Base-by-base conservation (phyloP, 75 land plant genomes). In the Gnetum montanum region DNA sequence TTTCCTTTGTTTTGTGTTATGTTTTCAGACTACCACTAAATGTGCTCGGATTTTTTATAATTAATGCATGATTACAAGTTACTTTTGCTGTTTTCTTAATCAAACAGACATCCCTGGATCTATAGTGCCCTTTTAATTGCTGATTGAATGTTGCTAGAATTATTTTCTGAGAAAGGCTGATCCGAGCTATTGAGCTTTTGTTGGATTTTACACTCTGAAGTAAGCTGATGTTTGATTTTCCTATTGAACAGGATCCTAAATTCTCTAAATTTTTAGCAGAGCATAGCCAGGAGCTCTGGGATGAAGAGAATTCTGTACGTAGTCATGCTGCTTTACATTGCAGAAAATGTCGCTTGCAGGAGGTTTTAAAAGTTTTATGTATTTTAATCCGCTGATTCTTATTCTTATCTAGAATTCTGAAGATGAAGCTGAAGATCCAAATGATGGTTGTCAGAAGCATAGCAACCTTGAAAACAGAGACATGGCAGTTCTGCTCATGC, bases 191-290 rank as follows among this genome's bases (percentile, higher is more conserved):
- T 7, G 27, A 11, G 5, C 16, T 8, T n/a, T 26, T 24, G 0
- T 66, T 20, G 12, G 15, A 10, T 10, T 10, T 40, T 10, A 40
- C 15, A 10, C 41, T 40, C 15, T 15, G 41, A 15, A 15, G 41
- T 15, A 10, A 40, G 22, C n/a, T 54, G 13, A 51, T 11, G 28
- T 58, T 59, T 51, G 31, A 12, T 30, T 31, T 22, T 3, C 16
- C 27, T 6, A 30, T 22, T 6, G 55, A 35, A 37, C 86, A 92
- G 97, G 95, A 92, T 65, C 94, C 94, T 35, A 61, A 70, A 47
- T 92, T 88, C 63, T 64, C 71, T 25, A 60, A 68, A 58, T 92
- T 79, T 34, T 56, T 92, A 66, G 72, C 84, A 62, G 83, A 65
- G 58, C 72, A 81, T 43, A 62, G 70, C 37, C 53, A 76, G 31